Percentiles rank a stretch among this genome's conserved stretches.
Evolutionary conservation across 495 filamentous ascomycete genomes (phyloP).

Genomic region (Lophium mytilinum): DNA sequence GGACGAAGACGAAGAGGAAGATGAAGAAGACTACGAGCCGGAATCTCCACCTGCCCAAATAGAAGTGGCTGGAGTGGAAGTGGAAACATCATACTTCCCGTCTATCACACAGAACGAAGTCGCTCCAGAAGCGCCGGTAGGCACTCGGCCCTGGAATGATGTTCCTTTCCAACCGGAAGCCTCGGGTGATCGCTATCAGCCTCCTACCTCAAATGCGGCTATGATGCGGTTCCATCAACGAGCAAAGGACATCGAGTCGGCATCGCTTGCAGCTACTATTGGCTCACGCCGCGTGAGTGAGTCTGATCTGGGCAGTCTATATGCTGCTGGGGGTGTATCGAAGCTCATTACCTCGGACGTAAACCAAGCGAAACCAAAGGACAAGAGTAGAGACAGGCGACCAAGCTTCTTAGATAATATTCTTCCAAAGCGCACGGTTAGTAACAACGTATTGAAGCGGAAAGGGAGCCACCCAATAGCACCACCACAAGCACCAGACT

Average conservation of each 20-base stretch:
- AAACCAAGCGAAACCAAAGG: slow-evolving; percentile 17
- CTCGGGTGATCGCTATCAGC: slow-evolving; percentile 20
- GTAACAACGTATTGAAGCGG: slow-evolving; percentile 28
- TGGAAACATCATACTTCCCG: slow-evolving; percentile 15
- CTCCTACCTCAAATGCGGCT: slow-evolving; percentile 29
- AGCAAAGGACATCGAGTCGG: slow-evolving; percentile 27
- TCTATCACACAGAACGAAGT: slow-evolving; percentile 1
- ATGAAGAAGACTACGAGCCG: slow-evolving; percentile 11
- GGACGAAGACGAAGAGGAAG: slow-evolving; percentile 18
- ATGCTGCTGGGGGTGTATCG: slow-evolving; percentile 14
- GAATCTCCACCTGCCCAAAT: slow-evolving; percentile 26
- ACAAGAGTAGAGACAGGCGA: slow-evolving; percentile 18
- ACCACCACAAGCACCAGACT: slow-evolving; percentile 7
- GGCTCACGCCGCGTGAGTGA: slow-evolving; percentile 30
- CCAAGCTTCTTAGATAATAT: slow-evolving; percentile 26
- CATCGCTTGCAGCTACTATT: slow-evolving; percentile 30
- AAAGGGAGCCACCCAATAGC: slow-evolving; percentile 19
- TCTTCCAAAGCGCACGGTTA: slow-evolving; percentile 20
- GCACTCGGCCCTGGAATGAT: slow-evolving; percentile 24
- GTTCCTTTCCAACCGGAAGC: neutral
- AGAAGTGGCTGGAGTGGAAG: slow-evolving; percentile 4
- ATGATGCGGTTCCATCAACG: slow-evolving; percentile 28
- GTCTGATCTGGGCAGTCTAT: slow-evolving; percentile 27
- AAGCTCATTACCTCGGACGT: slow-evolving; percentile 12
- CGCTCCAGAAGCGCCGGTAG: neutral